phyloP scores from a whole-genome alignment of 179 eudicot species.

The Monotropa hypopitys region DNA sequence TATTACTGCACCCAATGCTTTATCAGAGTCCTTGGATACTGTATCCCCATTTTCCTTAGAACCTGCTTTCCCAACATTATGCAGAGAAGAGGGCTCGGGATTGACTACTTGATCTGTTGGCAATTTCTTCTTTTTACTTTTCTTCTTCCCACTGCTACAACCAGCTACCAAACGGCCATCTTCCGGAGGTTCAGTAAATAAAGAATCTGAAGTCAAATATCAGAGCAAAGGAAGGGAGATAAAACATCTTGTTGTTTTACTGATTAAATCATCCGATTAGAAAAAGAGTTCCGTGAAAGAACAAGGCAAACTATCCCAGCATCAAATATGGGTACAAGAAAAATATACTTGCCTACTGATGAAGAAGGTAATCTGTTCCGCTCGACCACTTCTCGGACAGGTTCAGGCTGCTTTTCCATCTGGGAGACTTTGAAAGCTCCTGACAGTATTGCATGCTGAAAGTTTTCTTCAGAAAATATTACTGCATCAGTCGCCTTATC shows the following conservation, averaged over 20 bases:
- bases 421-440: background rate
- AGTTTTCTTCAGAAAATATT: background rate
- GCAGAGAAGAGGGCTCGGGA: background rate
- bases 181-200: background rate
- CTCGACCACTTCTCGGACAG: constrained; percentile 8
- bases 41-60: background rate
- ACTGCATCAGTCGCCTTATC: constrained; percentile 5
- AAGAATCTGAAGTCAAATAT: constrained; percentile 6
- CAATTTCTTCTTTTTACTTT: background rate
- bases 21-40: constrained; percentile 3
- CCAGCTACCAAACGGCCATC: background rate
- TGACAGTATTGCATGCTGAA: constrained; percentile 5
- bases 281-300: background rate
- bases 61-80: background rate
- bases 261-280: background rate
- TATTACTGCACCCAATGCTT: constrained; percentile 5
- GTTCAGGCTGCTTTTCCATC: background rate
- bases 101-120: constrained; percentile 3
- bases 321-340: background rate
- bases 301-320: background rate
- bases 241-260: background rate
- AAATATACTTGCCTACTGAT: constrained; percentile 8
- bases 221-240: background rate
- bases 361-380: background rate
- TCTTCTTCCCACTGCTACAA: background rate